Evolutionary conservation across 768 basidiomycete species (phyloP).

Genomic region (Amanita pallidorosea): DNA sequence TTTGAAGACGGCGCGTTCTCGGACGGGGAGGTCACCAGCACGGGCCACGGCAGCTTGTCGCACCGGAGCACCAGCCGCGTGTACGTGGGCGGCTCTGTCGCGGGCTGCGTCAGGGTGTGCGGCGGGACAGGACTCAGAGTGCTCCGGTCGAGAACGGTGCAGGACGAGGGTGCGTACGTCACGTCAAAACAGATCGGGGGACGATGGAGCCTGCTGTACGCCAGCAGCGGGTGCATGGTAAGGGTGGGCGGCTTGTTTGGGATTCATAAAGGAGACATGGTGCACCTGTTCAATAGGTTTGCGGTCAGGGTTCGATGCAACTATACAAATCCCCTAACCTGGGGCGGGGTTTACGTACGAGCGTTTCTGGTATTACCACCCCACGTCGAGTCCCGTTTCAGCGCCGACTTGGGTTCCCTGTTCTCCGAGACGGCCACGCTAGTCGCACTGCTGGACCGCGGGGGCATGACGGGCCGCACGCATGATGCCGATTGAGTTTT

Average conservation of each 20-base stretch:
- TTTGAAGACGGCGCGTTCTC: background rate
- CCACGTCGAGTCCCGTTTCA: constrained; percentile 39
- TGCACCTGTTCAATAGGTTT: constrained; percentile 12
- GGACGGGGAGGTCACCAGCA: constrained; percentile 28
- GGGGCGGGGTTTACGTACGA: constrained; percentile 21
- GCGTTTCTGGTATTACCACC: constrained; percentile 22
- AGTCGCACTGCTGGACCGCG: constrained; percentile 24
- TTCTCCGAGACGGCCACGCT: constrained; percentile 18
- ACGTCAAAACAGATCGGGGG: constrained; percentile 58
- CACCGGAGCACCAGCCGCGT: constrained; percentile 36
- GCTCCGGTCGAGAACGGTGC: constrained; percentile 44
- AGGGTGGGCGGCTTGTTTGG: constrained; percentile 24
- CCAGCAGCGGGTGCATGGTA: constrained; percentile 57
- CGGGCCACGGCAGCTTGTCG: constrained; percentile 52
- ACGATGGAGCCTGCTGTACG: constrained; percentile 40
- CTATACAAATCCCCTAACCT: background rate
- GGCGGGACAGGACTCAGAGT: constrained; percentile 43
- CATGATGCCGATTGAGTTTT: constrained; percentile 15
- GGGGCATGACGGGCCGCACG: constrained; percentile 22
- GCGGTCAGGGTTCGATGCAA: background rate
- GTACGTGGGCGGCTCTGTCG: constrained; percentile 50
- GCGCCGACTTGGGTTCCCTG: constrained; percentile 31
- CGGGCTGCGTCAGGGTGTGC: constrained; percentile 48
- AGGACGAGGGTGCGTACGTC: constrained; percentile 42
- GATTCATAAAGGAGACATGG: constrained; percentile 25